A percentile compares a stretch with the other conserved stretches of the same genome.
These are phyloP conservation scores for Astraeus odoratus DNA, from an alignment of 768 basidiomycete species.

Conservation along the genomic window DNA sequence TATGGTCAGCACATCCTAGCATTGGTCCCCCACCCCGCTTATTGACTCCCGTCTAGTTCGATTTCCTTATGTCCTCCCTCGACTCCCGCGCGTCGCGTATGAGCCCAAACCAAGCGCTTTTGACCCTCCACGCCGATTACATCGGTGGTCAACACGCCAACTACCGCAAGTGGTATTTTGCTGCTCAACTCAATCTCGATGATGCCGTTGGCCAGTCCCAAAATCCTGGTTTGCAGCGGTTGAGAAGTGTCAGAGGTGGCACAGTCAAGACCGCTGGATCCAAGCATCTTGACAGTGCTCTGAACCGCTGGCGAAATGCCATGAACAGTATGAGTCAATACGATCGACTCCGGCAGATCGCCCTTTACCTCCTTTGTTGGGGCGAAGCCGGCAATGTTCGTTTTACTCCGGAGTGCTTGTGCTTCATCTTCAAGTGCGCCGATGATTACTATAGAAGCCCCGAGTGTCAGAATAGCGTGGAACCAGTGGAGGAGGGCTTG, in stretches of 20 bases:
- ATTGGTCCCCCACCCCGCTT: background rate
- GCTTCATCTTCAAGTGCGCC: slow-evolving; percentile 99
- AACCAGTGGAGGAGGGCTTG: slow-evolving; percentile 90
- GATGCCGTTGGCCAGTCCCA: slow-evolving; percentile 95
- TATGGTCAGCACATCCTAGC: slow-evolving; percentile 49
- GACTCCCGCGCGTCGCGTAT: slow-evolving; percentile 98
- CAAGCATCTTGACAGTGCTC: slow-evolving; percentile 89
- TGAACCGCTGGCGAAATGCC: slow-evolving; percentile 93
- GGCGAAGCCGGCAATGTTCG: slow-evolving; percentile 97
- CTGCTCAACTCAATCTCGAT: slow-evolving; percentile 97
- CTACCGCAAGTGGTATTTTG: slow-evolving; percentile 99
- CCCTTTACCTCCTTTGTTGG: slow-evolving; percentile 95
- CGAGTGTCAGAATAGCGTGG: slow-evolving; percentile 91
- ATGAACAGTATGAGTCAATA: slow-evolving; percentile 99
- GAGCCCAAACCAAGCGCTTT: slow-evolving; percentile 91
- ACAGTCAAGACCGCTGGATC: slow-evolving; percentile 43
- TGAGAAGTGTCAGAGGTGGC: slow-evolving; percentile 70
- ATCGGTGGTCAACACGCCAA: slow-evolving; percentile 98
- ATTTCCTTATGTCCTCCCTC: slow-evolving; percentile 96
- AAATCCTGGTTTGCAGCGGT: slow-evolving; percentile 86
- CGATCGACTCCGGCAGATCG: slow-evolving; percentile 93
- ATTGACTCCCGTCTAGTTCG: slow-evolving; percentile 51
- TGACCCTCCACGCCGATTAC: slow-evolving; percentile 97
- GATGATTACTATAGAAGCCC: slow-evolving; percentile 99
- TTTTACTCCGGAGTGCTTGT: slow-evolving; percentile 93